Conservation (phyloP, 1,284 basidiomycete genomes). For the Cutaneotrichosporon sp. region DNA sequence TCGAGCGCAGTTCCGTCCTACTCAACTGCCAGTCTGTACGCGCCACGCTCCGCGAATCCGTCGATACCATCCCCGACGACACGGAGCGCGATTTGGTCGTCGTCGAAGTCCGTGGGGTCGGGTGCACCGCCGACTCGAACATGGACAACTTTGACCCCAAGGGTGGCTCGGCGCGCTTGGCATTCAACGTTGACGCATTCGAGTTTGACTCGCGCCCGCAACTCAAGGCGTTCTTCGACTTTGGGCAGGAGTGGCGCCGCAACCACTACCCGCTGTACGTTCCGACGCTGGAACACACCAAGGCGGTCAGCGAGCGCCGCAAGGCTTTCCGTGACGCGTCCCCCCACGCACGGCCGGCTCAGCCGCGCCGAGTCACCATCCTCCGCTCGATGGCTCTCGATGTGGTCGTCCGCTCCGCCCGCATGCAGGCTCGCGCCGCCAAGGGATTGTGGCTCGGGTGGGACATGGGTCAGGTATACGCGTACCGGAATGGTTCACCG, state of each 20-base stretch:
- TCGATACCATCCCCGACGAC: neutral
- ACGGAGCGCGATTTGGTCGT: conserved; percentile 16
- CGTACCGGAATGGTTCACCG: conserved; percentile 22
- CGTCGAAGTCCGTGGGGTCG: conserved; percentile 8
- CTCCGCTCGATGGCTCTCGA: conserved; percentile 30
- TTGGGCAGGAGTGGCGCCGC: conserved; percentile 40
- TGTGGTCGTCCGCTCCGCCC: conserved; percentile 27
- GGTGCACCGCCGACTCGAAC: conserved; percentile 9
- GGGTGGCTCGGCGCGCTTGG: conserved; percentile 13
- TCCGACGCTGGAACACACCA: conserved; percentile 26
- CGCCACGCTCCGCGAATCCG: neutral
- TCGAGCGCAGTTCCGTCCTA: conserved; percentile 6
- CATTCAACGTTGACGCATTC: conserved; percentile 29
- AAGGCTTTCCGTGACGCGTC: neutral
- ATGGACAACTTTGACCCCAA: conserved; percentile 10
- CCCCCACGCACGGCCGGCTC: neutral
- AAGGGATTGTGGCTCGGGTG: conserved; percentile 46
- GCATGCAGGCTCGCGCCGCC: conserved; percentile 39
- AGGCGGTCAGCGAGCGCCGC: neutral
- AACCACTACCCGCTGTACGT: conserved; percentile 37
- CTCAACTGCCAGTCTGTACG: conserved; percentile 14
- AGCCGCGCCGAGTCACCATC: neutral
- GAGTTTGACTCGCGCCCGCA: conserved; percentile 43
- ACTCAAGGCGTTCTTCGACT: conserved; percentile 40
- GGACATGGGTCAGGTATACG: conserved; percentile 43